Evolutionary conservation across 345 rosid species (phyloP).

Genomic region (Noccaea bulbosa): DNA sequence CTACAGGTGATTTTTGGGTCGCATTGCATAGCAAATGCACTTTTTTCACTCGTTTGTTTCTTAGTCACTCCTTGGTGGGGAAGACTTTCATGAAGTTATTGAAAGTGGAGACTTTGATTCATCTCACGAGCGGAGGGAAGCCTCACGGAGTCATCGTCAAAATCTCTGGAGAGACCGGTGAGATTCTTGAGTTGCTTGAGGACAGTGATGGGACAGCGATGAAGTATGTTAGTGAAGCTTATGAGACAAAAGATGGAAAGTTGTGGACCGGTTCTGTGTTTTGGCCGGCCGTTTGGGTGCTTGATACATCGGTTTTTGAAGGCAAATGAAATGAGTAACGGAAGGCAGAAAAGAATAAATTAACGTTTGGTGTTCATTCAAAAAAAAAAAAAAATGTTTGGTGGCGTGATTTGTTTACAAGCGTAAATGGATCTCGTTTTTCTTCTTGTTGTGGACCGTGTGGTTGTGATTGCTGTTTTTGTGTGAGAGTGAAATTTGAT

Average conservation of each 20-base stretch:
- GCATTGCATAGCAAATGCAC: conserved; percentile 26
- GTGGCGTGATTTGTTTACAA: conserved; percentile 10
- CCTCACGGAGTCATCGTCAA: conserved; percentile 60
- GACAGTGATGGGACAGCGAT: conserved; percentile 55
- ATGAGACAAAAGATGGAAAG: conserved; percentile 57
- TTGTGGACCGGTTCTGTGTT: conserved; percentile 67
- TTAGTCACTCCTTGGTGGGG: conserved; percentile 47
- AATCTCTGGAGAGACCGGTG: conserved; percentile 54
- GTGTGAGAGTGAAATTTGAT: no score
- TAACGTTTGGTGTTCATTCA: no score
- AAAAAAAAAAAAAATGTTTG: not conserved
- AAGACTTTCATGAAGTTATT: conserved; percentile 44
- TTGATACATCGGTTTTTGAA: conserved; percentile 28
- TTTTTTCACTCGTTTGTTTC: conserved; percentile 37
- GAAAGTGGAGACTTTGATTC: conserved; percentile 50
- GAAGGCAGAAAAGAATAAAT: no score
- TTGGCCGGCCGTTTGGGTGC: conserved; percentile 57
- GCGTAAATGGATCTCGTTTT: conserved; percentile 8
- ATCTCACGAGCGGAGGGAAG: conserved; percentile 51
- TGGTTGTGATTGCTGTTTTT: no score
- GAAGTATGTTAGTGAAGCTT: conserved; percentile 66
- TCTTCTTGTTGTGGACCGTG: not conserved
- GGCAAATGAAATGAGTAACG: not conserved
- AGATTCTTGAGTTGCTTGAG: conserved; percentile 54
- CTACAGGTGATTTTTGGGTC: conserved; percentile 39